Conservation (phyloP, 2,329 filamentous ascomycete genomes). For the Aaosphaeria arxii region DNA sequence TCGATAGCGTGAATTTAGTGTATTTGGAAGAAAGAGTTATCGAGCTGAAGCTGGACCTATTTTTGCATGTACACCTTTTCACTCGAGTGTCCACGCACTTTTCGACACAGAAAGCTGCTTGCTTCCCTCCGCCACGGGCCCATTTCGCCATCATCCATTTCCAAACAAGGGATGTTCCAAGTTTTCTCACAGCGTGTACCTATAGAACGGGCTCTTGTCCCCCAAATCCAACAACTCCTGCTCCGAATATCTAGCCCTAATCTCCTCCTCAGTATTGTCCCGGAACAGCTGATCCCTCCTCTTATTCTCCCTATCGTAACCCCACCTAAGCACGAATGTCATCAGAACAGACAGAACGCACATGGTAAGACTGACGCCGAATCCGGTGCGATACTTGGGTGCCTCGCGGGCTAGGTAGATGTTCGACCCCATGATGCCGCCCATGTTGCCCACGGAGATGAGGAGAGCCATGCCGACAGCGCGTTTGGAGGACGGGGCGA, state of each 20-base stretch:
- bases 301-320: slow-evolving; percentile 36
- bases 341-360: slow-evolving; percentile 46
- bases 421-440: slow-evolving; percentile 44
- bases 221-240: slow-evolving; percentile 41
- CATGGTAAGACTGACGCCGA: slow-evolving; percentile 47
- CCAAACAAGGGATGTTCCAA: too few species aligned
- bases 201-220: slow-evolving; percentile 42
- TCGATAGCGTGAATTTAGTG: too few species aligned
- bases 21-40: too few species aligned
- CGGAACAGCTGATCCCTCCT: slow-evolving; percentile 21
- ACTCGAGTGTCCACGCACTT: too few species aligned
- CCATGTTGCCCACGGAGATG: slow-evolving; percentile 48
- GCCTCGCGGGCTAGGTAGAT: slow-evolving; percentile 49
- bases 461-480: slow-evolving; percentile 51
- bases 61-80: too few species aligned
- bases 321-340: slow-evolving; percentile 42
- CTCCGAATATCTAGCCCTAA: slow-evolving; percentile 37
- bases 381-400: slow-evolving; percentile 51
- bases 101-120: too few species aligned
- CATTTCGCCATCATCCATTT: too few species aligned
- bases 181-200: slow-evolving; percentile 30
- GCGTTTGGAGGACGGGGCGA: slow-evolving; percentile 33
- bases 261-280: slow-evolving; percentile 29
- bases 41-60: too few species aligned
- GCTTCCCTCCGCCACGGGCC: too few species aligned